These are phyloP conservation scores for Fusarium oligoseptatum DNA, from an alignment of 2,329 filamentous ascomycete species.

Conservation along the genomic window DNA sequence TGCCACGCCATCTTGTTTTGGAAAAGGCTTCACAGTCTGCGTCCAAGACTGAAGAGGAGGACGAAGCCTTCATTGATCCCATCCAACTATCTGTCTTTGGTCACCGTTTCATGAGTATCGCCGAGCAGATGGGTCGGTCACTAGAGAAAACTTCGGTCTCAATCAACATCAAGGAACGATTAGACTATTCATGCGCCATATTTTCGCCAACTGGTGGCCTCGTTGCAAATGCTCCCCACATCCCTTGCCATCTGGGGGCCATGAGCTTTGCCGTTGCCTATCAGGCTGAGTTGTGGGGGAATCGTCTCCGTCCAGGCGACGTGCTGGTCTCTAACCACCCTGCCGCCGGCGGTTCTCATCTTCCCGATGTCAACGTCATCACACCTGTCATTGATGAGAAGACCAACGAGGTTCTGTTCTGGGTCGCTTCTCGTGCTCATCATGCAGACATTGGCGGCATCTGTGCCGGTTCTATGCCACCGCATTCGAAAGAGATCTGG, in stretches of 20 bases:
- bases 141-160: slow-evolving; percentile 84
- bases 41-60: neutral
- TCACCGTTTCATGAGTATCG: slow-evolving; percentile 86
- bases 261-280: neutral
- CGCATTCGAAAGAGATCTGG: neutral
- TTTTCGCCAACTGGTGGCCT: slow-evolving; percentile 81
- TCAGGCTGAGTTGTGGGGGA: neutral
- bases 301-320: neutral
- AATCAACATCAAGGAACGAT: slow-evolving; percentile 83
- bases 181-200: slow-evolving; percentile 84
- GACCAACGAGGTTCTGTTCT: slow-evolving; percentile 78
- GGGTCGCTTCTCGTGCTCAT: slow-evolving; percentile 82
- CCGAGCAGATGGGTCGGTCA: slow-evolving; percentile 84
- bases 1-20: slow-evolving; percentile 83
- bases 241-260: neutral
- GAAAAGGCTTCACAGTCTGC: neutral
- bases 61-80: slow-evolving; percentile 73
- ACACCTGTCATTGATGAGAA: slow-evolving; percentile 72
- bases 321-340: neutral
- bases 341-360: neutral
- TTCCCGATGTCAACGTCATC: neutral
- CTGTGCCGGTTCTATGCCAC: slow-evolving; percentile 55
- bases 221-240: slow-evolving; percentile 81
- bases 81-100: slow-evolving; percentile 84
- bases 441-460: slow-evolving; percentile 86